These are phyloP conservation scores for Microbotryum lychnidis-dioicae DNA, from an alignment of 1,284 basidiomycete species.

Conservation along the genomic window DNA sequence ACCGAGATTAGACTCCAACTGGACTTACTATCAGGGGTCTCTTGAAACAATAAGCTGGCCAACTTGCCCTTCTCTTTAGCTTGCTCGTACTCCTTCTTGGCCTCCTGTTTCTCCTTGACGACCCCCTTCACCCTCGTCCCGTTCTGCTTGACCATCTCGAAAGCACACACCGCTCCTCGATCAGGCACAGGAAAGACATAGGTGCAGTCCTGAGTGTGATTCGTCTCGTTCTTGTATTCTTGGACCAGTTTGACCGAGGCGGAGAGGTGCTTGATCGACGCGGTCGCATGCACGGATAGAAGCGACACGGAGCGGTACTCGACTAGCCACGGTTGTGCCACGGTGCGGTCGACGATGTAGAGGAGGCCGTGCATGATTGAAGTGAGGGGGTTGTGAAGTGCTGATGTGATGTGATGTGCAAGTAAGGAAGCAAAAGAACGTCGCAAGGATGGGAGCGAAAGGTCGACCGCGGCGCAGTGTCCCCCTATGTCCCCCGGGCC, in stretches of 20 bases:
- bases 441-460: too few species aligned
- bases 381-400: too few species aligned
- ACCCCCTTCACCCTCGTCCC: conserved; percentile 46
- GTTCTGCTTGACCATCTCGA: conserved; percentile 45
- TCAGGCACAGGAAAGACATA: conserved; percentile 57
- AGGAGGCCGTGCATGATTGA: too few species aligned
- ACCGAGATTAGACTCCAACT: not conserved
- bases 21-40: conserved; percentile 10
- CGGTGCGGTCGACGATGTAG: too few species aligned
- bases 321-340: too few species aligned
- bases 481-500: too few species aligned
- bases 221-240: conserved; percentile 45
- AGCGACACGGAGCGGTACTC: too few species aligned
- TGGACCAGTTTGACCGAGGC: conserved; percentile 47
- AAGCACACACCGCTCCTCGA: conserved; percentile 48
- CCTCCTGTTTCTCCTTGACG: conserved; percentile 48
- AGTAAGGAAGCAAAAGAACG: too few species aligned
- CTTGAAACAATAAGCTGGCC: conserved; percentile 43
- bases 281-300: too few species aligned
- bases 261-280: not conserved
- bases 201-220: conserved; percentile 41
- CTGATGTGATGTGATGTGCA: too few species aligned
- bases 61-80: conserved; percentile 45
- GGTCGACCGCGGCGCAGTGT: too few species aligned
- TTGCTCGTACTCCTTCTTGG: conserved; percentile 44